These are phyloP conservation scores for Geranium brycei DNA, from an alignment of 345 rosid genomes.

Conservation along the genomic window DNA sequence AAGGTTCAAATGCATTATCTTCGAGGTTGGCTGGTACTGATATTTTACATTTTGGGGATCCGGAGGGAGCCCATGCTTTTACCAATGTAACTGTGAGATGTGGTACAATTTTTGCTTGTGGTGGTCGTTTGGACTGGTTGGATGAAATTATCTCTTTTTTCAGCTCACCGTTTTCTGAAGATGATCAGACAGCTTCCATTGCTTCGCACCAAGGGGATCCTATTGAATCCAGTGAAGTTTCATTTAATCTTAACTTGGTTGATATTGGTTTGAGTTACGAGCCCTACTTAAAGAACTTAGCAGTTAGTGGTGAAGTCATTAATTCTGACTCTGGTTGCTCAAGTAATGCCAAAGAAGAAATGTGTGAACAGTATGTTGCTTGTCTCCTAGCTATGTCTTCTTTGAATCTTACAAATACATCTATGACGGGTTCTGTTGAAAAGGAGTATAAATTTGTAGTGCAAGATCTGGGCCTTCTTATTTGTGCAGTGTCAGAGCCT, in stretches of 20 bases:
- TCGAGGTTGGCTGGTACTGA: slow-evolving; percentile 77
- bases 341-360: slow-evolving; percentile 19
- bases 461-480: slow-evolving; percentile 84
- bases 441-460: slow-evolving; percentile 47
- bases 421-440: slow-evolving; percentile 23
- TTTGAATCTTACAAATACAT: slow-evolving; percentile 37
- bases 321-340: slow-evolving; percentile 17
- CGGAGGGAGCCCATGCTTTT: slow-evolving; percentile 28
- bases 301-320: slow-evolving; percentile 7
- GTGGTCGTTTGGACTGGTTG: slow-evolving; percentile 95
- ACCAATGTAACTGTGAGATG: slow-evolving; percentile 57
- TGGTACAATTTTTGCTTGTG: slow-evolving; percentile 67
- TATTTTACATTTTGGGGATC: slow-evolving; percentile 54
- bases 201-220: slow-evolving; percentile 22
- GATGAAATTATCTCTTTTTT: slow-evolving; percentile 61
- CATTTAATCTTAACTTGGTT: slow-evolving; percentile 61
- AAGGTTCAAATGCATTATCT: slow-evolving; percentile 83
- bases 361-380: slow-evolving; percentile 34
- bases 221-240: slow-evolving; percentile 25
- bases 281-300: slow-evolving; percentile 38
- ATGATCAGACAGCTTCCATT: slow-evolving; percentile 19
- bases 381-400: slow-evolving; percentile 87
- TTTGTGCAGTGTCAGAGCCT: slow-evolving; percentile 33
- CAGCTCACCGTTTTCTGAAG: slow-evolving; percentile 28
- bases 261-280: slow-evolving; percentile 87